phyloP scores from a whole-genome alignment of 495 filamentous ascomycete genomes.

The Trichoderma reesei region DNA sequence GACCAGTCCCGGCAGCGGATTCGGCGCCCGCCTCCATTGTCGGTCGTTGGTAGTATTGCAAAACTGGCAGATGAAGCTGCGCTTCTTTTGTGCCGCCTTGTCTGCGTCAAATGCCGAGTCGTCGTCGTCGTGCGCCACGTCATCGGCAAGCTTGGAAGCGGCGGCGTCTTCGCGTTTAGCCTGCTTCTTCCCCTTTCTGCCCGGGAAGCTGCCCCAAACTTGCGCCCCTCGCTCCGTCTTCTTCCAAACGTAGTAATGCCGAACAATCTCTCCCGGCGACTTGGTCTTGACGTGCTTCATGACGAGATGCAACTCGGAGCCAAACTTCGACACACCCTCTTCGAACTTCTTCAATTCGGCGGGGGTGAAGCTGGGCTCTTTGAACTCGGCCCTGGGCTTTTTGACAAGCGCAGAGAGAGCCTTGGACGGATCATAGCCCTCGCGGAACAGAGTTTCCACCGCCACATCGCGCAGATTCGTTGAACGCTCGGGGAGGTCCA shows the following conservation, averaged over 20 bases:
- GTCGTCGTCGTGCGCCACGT: conserved; percentile 85
- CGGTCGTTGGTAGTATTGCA: conserved; percentile 68
- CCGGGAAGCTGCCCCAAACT: conserved; percentile 83
- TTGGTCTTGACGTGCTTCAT: conserved; percentile 79
- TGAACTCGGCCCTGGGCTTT: conserved; percentile 62
- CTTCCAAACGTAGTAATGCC: conserved; percentile 98
- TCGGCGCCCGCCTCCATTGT: conserved; percentile 88
- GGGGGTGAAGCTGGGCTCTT: conserved; percentile 70
- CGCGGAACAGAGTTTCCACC: conserved; percentile 58
- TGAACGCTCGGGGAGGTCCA: conserved; percentile 57
- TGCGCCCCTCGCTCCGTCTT: conserved; percentile 76
- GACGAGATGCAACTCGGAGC: conserved; percentile 78
- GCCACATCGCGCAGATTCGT: conserved; percentile 89
- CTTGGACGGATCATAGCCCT: conserved; percentile 58
- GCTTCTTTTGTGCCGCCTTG: conserved; percentile 70
- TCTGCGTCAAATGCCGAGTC: conserved; percentile 93
- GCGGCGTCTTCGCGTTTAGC: conserved; percentile 53
- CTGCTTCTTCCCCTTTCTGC: conserved; percentile 80
- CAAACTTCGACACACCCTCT: conserved; percentile 82
- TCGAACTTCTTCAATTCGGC: conserved; percentile 84
- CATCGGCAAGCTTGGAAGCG: conserved; percentile 70
- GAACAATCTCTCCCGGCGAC: conserved; percentile 65
- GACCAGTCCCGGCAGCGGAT: conserved; percentile 61
- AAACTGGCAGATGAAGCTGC: conserved; percentile 90
- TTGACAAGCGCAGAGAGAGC: conserved; percentile 64